phyloP scores from a whole-genome alignment of 164 flowering plant genomes.

The Vitis labrusca region DNA sequence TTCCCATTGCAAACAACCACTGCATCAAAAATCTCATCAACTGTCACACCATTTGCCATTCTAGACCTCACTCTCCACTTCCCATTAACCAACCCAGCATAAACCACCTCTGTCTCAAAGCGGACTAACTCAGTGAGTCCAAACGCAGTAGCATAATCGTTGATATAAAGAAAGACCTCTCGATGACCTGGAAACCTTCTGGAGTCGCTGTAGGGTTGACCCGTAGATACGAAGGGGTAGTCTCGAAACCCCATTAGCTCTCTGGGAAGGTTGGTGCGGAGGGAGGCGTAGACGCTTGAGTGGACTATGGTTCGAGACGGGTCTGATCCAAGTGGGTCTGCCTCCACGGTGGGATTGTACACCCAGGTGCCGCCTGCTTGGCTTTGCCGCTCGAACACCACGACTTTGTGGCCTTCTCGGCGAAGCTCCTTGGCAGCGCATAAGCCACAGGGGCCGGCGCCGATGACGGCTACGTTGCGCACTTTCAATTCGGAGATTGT shows the following conservation, averaged over 20 bases:
- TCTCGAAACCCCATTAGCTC: slow-evolving; percentile 60
- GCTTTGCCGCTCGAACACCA: slow-evolving; percentile 46
- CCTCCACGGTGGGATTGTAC: slow-evolving; percentile 39
- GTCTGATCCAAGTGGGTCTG: slow-evolving; percentile 54
- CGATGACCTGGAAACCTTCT: slow-evolving; percentile 53
- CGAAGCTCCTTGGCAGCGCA: slow-evolving; percentile 60
- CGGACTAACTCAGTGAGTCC: slow-evolving; percentile 29
- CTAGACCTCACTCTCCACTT: slow-evolving; percentile 19
- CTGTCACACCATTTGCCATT: background rate
- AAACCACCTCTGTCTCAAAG: slow-evolving; percentile 37
- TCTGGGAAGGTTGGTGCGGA: slow-evolving; percentile 70
- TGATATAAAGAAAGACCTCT: slow-evolving; percentile 54
- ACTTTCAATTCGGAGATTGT: background rate
- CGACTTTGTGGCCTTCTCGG: slow-evolving; percentile 57
- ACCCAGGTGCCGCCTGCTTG: slow-evolving; percentile 63
- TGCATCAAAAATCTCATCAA: slow-evolving; percentile 31
- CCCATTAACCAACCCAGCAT: slow-evolving; percentile 26
- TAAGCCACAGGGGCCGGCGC: slow-evolving; percentile 61
- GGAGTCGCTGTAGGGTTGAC: too few species aligned
- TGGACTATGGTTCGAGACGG: slow-evolving; percentile 48
- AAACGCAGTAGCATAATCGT: slow-evolving; percentile 39
- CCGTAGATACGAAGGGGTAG: slow-evolving; percentile 28
- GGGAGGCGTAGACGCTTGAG: slow-evolving; percentile 57
- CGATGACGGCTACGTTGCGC: slow-evolving; percentile 57
- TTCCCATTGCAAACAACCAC: slow-evolving; percentile 57